phyloP scores from a whole-genome alignment of 2,329 filamentous ascomycete species.

The Leptographium procerum region DNA sequence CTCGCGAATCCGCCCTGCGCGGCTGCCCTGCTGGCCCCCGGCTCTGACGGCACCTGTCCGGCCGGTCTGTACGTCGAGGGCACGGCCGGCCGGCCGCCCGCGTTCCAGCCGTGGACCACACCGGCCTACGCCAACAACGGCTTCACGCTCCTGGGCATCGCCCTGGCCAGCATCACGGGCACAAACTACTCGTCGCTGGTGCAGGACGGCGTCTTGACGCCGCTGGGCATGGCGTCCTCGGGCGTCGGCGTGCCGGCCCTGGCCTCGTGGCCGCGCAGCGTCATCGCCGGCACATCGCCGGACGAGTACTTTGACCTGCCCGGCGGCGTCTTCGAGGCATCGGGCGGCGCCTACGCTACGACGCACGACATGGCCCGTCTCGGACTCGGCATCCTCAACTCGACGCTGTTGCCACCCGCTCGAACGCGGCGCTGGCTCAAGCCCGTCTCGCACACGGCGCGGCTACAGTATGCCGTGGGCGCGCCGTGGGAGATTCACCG shows the following conservation, averaged over 20 bases:
- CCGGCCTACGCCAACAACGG: slow-evolving; percentile 39
- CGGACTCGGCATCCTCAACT: slow-evolving; percentile 28
- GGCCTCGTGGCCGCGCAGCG: not conserved
- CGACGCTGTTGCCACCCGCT: slow-evolving; percentile 26
- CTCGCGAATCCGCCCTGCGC: slow-evolving; percentile 6
- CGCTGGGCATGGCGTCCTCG: slow-evolving; percentile 25
- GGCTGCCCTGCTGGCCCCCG: not conserved
- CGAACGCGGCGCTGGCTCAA: slow-evolving; percentile 35
- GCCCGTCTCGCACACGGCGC: slow-evolving; percentile 26
- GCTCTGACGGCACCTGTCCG: not conserved
- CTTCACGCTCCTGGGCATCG: slow-evolving; percentile 31
- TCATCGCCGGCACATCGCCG: not conserved
- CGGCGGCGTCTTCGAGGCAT: not conserved
- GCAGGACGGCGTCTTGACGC: slow-evolving; percentile 27
- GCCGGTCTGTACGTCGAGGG: not conserved
- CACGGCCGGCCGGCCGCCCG: slow-evolving; percentile 19
- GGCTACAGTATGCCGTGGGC: slow-evolving; percentile 26
- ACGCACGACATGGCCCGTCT: slow-evolving; percentile 28
- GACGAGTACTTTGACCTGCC: slow-evolving; percentile 1
- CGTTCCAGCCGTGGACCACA: slow-evolving; percentile 29
- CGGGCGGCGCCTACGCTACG: slow-evolving; percentile 4
- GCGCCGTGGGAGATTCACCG: slow-evolving; percentile 37
- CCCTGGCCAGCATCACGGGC: slow-evolving; percentile 31
- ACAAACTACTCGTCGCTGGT: slow-evolving; percentile 25
- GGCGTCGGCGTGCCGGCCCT: not conserved